Percentiles rank a stretch among this genome's conserved stretches.
phyloP scores from a whole-genome alignment of 2,329 filamentous ascomycete genomes.

The Berkeleyomyces basicola region DNA sequence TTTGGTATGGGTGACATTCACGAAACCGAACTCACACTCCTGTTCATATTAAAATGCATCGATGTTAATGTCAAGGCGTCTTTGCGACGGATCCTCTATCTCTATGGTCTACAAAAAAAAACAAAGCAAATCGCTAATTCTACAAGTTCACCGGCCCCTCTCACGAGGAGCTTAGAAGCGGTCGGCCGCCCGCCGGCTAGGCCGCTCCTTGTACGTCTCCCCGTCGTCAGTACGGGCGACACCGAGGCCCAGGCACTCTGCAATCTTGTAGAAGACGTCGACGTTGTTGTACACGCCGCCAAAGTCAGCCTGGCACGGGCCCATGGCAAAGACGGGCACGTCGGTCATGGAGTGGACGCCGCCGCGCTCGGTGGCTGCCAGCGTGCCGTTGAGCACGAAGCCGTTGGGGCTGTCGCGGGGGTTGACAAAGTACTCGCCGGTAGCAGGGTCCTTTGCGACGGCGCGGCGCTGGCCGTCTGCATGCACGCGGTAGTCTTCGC shows the following conservation, averaged over 20 bases:
- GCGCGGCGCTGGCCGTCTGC: conserved; percentile 46
- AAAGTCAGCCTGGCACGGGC: conserved; percentile 64
- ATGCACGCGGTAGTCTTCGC: conserved; percentile 61
- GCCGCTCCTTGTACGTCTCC: not conserved
- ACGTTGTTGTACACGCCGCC: conserved; percentile 54
- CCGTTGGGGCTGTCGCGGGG: conserved; percentile 48
- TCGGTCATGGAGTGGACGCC: conserved; percentile 67
- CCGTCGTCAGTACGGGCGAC: conserved; percentile 13
- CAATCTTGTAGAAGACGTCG: conserved; percentile 61
- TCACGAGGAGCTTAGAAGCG: conserved; percentile 3
- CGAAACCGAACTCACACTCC: too few relatives aligned
- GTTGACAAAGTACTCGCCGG: conserved; percentile 40
- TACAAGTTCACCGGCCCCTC: too few relatives aligned
- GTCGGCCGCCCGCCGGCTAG: conserved; percentile 7
- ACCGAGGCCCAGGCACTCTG: conserved; percentile 45
- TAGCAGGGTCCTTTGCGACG: conserved; percentile 35
- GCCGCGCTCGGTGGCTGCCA: conserved; percentile 44
- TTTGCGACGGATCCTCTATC: too few relatives aligned
- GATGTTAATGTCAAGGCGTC: too few relatives aligned
- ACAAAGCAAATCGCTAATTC: too few relatives aligned
- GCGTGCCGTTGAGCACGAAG: conserved; percentile 59
- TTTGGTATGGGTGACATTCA: too few relatives aligned
- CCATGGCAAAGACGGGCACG: conserved; percentile 61
- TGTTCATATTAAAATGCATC: too few relatives aligned
- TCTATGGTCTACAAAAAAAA: too few relatives aligned